Base-by-base conservation (phyloP, 2,329 filamentous ascomycete species). In the Aspergillus sp. region DNA sequence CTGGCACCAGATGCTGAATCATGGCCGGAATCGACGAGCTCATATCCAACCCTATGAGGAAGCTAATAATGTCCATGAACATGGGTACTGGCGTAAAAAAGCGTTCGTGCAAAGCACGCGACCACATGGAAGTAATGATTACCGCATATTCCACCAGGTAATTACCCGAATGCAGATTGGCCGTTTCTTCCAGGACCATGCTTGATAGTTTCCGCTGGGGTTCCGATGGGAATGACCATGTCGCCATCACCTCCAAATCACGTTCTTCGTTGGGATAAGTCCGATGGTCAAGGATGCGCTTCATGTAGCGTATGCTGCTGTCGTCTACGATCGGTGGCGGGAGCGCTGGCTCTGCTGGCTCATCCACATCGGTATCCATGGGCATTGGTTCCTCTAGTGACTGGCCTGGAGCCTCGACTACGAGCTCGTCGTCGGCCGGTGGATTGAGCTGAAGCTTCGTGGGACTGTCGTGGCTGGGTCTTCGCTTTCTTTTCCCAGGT, bases 401-500 rank as follows among this genome's bases (percentile, higher is more conserved):
- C 44, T 58, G 57, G 55, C 12, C 57, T 46, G 54, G 64, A 52
- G 50, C 55, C 53, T 58, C 65, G 32, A 53, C 54, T 35, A 51
- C 53, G 9, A 46, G 46, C 35, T 63, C 60, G 26, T 19, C 26
- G 34, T 26, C 19, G 52, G 56, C 2, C 56, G 57, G 10, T 63
- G 19, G 62, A 39, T 59, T 68, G 29, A 72, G 47, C 27, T 73
- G 66, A 30, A 79, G 60, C 5, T 73, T 66, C 29, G 73, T 69
- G 4, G 79, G 76, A 49, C 76, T 81, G 47, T 76, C 73, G 43
- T 76, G 73, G 12, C 69, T 69, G 9, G 67, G 54, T 45, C 68
- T 65, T 41, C 80, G 67, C 59, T 82, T 83, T 46, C 80, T 70
- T 61, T 83, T 83, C 6, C 71, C 71, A n/a, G 72, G 71, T 49